phyloP scores from a whole-genome alignment of 805 yeast genomes.

The Candida endomychidarum region DNA sequence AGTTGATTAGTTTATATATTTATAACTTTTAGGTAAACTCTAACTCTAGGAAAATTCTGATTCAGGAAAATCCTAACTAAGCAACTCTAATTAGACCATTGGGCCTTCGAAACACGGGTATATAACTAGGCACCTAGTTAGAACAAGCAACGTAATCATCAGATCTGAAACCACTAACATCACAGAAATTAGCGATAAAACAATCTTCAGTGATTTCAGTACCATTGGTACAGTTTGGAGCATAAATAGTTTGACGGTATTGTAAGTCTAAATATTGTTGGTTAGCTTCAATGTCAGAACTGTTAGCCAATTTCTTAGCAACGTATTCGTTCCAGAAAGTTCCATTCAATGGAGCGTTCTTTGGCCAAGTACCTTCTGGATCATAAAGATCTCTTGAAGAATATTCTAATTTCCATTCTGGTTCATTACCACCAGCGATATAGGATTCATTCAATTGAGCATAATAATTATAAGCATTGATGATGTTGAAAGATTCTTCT shows the following conservation, averaged over 20 bases:
- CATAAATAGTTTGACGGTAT: slow-evolving; percentile 55
- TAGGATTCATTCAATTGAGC: slow-evolving; percentile 61
- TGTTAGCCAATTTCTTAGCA: slow-evolving; percentile 13
- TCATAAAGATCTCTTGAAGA: slow-evolving; percentile 61
- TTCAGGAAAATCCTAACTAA: too few species aligned
- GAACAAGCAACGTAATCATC: slow-evolving; percentile 10
- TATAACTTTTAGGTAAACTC: too few species aligned
- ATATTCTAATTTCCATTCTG: slow-evolving; percentile 63
- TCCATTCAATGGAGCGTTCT: slow-evolving; percentile 58
- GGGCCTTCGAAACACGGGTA: not conserved
- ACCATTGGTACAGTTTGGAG: slow-evolving; percentile 46
- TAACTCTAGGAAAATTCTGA: too few species aligned
- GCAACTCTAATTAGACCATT: too few species aligned
- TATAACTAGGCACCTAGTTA: not conserved
- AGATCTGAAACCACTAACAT: slow-evolving; percentile 10
- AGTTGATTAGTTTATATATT: slow-evolving; percentile 22
- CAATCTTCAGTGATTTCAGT: slow-evolving; percentile 21
- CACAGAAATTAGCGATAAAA: slow-evolving; percentile 24
- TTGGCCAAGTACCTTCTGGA: slow-evolving; percentile 56
- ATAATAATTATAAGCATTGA: slow-evolving; percentile 60
- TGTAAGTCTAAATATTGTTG: slow-evolving; percentile 51
- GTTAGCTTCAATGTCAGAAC: slow-evolving; percentile 39
- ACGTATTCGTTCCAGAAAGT: slow-evolving; percentile 56
- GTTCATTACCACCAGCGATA: slow-evolving; percentile 52
- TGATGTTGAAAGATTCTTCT: slow-evolving; percentile 54